phyloP scores from a whole-genome alignment of 768 basidiomycete species.

The Nidula microcarpa region DNA sequence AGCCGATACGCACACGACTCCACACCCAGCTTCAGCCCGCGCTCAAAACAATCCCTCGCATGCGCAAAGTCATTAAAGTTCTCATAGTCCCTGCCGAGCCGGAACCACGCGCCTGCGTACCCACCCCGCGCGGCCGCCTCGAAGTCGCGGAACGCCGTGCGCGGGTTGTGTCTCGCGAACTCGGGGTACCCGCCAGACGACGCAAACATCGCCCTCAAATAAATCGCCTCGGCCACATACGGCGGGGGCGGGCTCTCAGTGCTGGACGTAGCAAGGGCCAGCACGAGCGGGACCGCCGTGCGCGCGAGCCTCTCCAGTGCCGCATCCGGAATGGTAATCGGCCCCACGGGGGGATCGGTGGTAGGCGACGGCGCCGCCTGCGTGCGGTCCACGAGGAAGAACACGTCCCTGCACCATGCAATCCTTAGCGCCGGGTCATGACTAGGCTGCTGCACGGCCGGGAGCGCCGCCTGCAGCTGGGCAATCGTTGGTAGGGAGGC shows the following conservation, averaged over 20 bases:
- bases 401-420: constrained; percentile 79
- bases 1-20: constrained; percentile 84
- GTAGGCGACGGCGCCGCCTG: constrained; percentile 26
- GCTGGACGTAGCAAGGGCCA: constrained; percentile 46
- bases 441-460: constrained; percentile 47
- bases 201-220: constrained; percentile 71
- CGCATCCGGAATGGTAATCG: constrained; percentile 54
- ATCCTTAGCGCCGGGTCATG: constrained; percentile 62
- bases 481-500: constrained; percentile 66
- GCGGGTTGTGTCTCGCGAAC: constrained; percentile 60
- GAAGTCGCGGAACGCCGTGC: constrained; percentile 85
- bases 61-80: constrained; percentile 70
- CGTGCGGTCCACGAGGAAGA: constrained; percentile 71
- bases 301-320: constrained; percentile 57
- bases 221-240: constrained; percentile 69
- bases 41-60: constrained; percentile 84
- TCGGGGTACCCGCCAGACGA: constrained; percentile 71
- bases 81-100: constrained; percentile 89
- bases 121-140: constrained; percentile 81
- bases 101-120: constrained; percentile 83
- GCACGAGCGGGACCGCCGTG: constrained; percentile 61
- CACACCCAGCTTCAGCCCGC: constrained; percentile 71
- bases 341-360: constrained; percentile 46
- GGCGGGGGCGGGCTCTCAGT: constrained; percentile 24
- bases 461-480: constrained; percentile 49